Evolutionary conservation across 2,329 filamentous ascomycete genomes (phyloP), one percentile per base, ranked within the genome.

Genomic region (Exophiala mesophila): DNA sequence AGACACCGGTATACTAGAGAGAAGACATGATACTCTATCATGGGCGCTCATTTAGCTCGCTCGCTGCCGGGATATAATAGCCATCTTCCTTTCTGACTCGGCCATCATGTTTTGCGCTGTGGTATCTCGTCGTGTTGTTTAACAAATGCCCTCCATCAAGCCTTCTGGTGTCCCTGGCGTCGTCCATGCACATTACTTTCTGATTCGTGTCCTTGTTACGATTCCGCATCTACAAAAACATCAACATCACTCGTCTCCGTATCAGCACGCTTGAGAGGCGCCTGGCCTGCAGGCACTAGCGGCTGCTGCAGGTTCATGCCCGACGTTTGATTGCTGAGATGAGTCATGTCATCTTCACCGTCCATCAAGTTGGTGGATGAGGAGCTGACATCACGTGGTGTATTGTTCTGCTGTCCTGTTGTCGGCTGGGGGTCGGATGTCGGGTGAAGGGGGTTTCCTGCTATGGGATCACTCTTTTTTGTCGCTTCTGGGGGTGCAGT

Each of bases 191-290:
- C n/a, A 26, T 16, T 26, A 32, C n/a, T n/a, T n/a, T n/a, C n/a
- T n/a, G n/a, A n/a, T 43, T 13, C 13, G 10, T 15, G 7, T 17
- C n/a, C 17, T 21, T 15, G 13, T 52, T 44, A 52, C 23, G 44
- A 59, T 47, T 59, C 45, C 28, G 68, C 68, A 55, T 70, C 68
- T 31, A 71, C 65, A 50, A 70, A 70, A 29, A 63, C 55, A 36
- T 70, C 65, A 29, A 63, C 53, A 23, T 64, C 61, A 13, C 59
- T 59, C 9, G 65, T 66, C 39, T 57, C 52, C 1, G 66, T 66
- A 44, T 68, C 64, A 32, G 58, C 58, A 19, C 65, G 60, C 44
- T 62, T 59, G 33, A 67, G 34, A 10, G 58, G 56, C 19, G 45
- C 41, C 6, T 50, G 41, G 2, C 50, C 46, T 23, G 42, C 33